These are phyloP conservation scores for Notholithocarpus densiflorus DNA, from an alignment of 306 rosid species.

Conservation along the genomic window DNA sequence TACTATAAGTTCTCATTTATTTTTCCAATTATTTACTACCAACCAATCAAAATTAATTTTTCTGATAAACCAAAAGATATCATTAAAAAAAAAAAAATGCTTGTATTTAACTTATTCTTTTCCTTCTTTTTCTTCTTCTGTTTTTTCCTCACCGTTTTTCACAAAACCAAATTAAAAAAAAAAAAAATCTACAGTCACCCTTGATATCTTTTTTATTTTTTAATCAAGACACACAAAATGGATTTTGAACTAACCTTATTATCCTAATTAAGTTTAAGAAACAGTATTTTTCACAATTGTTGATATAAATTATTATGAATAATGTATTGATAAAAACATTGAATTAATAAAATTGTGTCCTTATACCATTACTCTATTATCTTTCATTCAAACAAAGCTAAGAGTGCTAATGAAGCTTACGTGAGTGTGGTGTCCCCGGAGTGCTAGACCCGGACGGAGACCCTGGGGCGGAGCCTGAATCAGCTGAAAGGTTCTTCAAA, in stretches of 20 bases:
- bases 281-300: no score
- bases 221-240: no score
- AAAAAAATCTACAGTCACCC: no score
- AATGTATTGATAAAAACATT: no score
- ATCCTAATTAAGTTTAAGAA: no score
- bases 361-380: background rate
- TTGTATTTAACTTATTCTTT: background rate
- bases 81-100: background rate
- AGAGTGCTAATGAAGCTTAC: slow-evolving; percentile 27
- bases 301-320: no score
- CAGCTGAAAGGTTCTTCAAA: slow-evolving; percentile 12
- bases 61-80: background rate
- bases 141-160: no score
- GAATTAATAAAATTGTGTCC: no score
- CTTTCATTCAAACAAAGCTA: background rate
- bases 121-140: no score
- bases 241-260: no score
- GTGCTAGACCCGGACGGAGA: slow-evolving; percentile 37
- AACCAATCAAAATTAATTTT: background rate
- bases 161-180: no score
- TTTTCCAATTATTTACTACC: background rate
- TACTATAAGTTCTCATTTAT: background rate
- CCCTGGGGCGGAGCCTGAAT: slow-evolving; percentile 19
- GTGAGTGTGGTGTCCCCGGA: slow-evolving; percentile 59
- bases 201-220: no score